Base-by-base conservation (phyloP, 2,329 filamentous ascomycete species). In the Neoscytalidium dimidiatum region DNA sequence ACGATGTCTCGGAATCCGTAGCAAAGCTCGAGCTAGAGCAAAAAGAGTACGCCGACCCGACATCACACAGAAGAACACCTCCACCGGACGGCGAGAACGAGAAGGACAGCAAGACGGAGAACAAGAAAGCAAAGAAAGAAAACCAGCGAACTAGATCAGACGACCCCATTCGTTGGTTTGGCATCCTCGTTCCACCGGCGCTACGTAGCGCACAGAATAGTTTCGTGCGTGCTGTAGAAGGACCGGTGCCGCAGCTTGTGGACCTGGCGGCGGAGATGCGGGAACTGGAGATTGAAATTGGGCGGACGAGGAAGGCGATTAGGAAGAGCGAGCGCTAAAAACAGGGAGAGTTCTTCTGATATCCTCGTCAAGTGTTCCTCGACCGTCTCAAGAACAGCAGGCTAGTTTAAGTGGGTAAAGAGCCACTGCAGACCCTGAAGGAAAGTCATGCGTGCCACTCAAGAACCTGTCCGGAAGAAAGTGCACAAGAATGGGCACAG, bases 241-340 rank as follows among this genome's bases (percentile, higher is more conserved):
- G 82, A 0, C 74, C 89, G 3, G 75, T 93, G 2, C 84, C 87
- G 1, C 77, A 77, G 43, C 78, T 92, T 8, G 83, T 83, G 6
- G 83, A 82, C 1, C 75, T 91, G n/a, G 81, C 83, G 38, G 81
- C 81, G 29, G 83, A 87, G 70, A 87, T 94, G 84, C 80, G 82
- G 14, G 77, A 78, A n/a, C 73, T 91, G 4, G 90, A 93, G 78
- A 86, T 89, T 60, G 85, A 90, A 69, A 87, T 94, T 62, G 82
- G 89, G 41, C 80, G 89, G 65, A 63, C 79, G 57, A 77, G 82
- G 68, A 86, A 85, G 70, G 73, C 75, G 23, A 72, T 83, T 4
- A 76, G 76, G 68, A 82, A 79, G 69, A 57, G 49, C 19, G n/a
- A 2, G 1, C 13, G 13, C 3, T 56, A 41, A 60, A 19, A 44